A percentile compares a stretch with the other conserved stretches of the same genome.
phyloP scores from a whole-genome alignment of 306 rosid species.

The Trifolium pratense region DNA sequence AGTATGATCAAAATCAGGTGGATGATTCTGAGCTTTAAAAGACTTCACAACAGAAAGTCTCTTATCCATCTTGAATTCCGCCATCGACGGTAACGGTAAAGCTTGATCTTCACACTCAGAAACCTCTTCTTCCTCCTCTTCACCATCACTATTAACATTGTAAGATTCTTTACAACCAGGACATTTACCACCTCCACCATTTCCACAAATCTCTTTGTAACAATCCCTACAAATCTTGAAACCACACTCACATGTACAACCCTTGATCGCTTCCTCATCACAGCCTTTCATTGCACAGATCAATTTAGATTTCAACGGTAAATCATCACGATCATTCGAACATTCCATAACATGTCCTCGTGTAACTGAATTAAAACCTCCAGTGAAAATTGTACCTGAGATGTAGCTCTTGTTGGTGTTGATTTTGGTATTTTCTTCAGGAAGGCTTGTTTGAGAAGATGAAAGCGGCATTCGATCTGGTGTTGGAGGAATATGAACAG shows the following conservation, averaged over 20 bases:
- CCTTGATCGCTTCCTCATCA: conserved; percentile 62
- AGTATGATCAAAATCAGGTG: conserved; percentile 73
- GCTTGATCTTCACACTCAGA: conserved; percentile 78
- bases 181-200: conserved; percentile 59
- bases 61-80: conserved; percentile 71
- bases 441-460: conserved; percentile 58
- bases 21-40: conserved; percentile 74
- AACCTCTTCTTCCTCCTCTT: conserved; percentile 40
- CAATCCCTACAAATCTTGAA: conserved; percentile 78
- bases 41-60: conserved; percentile 82
- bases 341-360: conserved; percentile 74
- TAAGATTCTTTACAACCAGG: conserved; percentile 82
- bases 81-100: conserved; percentile 76
- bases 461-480: conserved; percentile 74
- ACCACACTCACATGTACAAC: conserved; percentile 70
- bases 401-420: conserved; percentile 47
- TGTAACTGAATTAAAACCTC: conserved; percentile 80
- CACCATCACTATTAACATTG: conserved; percentile 51
- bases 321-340: conserved; percentile 44
- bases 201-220: conserved; percentile 63
- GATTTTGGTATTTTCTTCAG: conserved; percentile 42
- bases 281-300: conserved; percentile 78
- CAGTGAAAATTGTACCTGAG: conserved; percentile 74
- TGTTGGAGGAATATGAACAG: conserved; percentile 89
- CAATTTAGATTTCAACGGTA: conserved; percentile 34